These are phyloP conservation scores for Colletotrichum lini DNA, from an alignment of 2,329 filamentous ascomycete genomes.

Conservation along the genomic window DNA sequence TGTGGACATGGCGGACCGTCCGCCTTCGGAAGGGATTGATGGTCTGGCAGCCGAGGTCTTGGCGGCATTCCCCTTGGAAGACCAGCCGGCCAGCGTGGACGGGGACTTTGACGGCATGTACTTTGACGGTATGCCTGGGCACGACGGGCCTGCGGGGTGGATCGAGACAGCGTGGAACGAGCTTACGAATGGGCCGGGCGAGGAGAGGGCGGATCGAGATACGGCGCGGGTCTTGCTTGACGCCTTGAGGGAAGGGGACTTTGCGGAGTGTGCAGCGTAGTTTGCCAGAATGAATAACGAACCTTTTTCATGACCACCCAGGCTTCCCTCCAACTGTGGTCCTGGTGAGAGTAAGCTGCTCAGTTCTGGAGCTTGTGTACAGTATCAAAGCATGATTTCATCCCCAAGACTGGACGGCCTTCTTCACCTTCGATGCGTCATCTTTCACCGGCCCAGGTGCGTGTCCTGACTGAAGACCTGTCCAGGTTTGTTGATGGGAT, in stretches of 20 bases:
- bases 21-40: slow-evolving; percentile 49
- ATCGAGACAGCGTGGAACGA: slow-evolving; percentile 55
- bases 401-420: too few relatives aligned
- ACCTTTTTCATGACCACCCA: neutral
- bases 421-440: too few relatives aligned
- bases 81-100: slow-evolving; percentile 44
- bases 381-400: too few relatives aligned
- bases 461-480: too few relatives aligned
- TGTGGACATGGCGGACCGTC: slow-evolving; percentile 38
- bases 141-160: slow-evolving; percentile 52
- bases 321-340: too few relatives aligned
- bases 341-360: too few relatives aligned
- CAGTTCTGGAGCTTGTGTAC: too few relatives aligned
- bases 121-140: slow-evolving; percentile 48
- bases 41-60: slow-evolving; percentile 51
- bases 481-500: too few relatives aligned
- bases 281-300: neutral
- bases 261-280: slow-evolving; percentile 42
- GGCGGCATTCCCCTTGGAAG: slow-evolving; percentile 51
- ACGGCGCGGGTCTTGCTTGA: slow-evolving; percentile 56
- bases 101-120: slow-evolving; percentile 48
- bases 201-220: slow-evolving; percentile 53
- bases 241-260: slow-evolving; percentile 52
- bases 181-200: slow-evolving; percentile 44
- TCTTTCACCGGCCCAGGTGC: too few relatives aligned